phyloP scores from a whole-genome alignment of 2,329 filamentous ascomycete genomes.

The Rutstroemia sp. region DNA sequence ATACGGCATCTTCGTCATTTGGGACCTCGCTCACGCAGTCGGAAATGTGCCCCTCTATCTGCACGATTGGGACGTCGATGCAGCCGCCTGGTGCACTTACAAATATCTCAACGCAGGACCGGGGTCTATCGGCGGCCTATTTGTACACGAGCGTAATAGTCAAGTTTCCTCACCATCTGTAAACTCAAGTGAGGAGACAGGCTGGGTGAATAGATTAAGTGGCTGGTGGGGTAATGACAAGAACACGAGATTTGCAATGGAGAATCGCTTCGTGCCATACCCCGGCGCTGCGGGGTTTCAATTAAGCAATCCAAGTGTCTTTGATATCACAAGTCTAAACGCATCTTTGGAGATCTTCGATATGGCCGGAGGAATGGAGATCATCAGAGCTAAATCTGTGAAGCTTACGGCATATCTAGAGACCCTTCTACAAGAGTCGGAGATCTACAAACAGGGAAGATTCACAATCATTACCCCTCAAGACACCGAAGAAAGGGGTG shows the following conservation, averaged over 20 bases:
- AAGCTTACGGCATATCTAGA: constrained; percentile 64
- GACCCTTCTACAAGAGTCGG: constrained; percentile 41
- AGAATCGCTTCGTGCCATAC: constrained; percentile 64
- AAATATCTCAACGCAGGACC: constrained; percentile 77
- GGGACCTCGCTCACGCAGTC: constrained; percentile 74
- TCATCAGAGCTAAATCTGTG: constrained; percentile 58
- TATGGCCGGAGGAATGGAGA: constrained; percentile 51
- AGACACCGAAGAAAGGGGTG: constrained; percentile 57
- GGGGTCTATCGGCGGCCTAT: constrained; percentile 65
- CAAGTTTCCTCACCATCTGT: constrained; percentile 12
- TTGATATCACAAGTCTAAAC: constrained; percentile 64
- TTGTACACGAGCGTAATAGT: constrained; percentile 54
- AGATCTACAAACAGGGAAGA: constrained; percentile 25
- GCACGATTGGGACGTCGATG: constrained; percentile 74
- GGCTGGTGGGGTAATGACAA: constrained; percentile 80
- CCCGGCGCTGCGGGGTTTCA: constrained; percentile 70
- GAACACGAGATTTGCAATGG: constrained; percentile 64
- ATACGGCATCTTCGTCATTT: constrained; percentile 62
- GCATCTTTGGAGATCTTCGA: constrained; percentile 67
- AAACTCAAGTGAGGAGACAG: constrained; percentile 25
- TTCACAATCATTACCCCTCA: constrained; percentile 60
- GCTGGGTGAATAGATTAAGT: constrained; percentile 49
- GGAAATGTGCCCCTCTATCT: constrained; percentile 68
- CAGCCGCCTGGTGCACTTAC: constrained; percentile 73
- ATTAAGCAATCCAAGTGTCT: constrained; percentile 65